These are phyloP conservation scores for Trichaptum fuscoviolaceum DNA, from an alignment of 768 basidiomycete species.

Conservation along the genomic window DNA sequence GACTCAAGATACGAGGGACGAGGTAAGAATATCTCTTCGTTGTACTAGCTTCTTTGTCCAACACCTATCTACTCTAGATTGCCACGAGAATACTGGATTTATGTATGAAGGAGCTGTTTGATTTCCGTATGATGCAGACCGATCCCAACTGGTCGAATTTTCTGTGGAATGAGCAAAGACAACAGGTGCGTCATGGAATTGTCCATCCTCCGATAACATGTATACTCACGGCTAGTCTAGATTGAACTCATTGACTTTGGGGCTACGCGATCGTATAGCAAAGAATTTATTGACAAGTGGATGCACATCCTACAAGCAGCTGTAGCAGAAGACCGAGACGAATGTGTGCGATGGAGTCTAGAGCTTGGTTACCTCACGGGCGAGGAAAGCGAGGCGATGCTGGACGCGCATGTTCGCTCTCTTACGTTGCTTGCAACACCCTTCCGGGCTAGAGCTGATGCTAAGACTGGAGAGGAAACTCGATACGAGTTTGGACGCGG, in stretches of 20 bases:
- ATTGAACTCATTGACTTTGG: constrained; percentile 94
- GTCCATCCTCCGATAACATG: neutral
- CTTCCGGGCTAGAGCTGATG: constrained; percentile 58
- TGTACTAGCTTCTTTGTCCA: constrained; percentile 7
- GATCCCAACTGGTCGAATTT: constrained; percentile 99
- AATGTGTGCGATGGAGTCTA: constrained; percentile 68
- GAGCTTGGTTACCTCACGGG: constrained; percentile 89
- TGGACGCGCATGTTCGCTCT: constrained; percentile 79
- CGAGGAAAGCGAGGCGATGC: constrained; percentile 82
- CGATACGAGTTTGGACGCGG: constrained; percentile 51
- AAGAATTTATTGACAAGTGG: constrained; percentile 88
- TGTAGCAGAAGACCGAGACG: constrained; percentile 56
- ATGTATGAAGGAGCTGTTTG: constrained; percentile 86
- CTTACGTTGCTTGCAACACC: constrained; percentile 83
- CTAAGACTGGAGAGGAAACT: constrained; percentile 50
- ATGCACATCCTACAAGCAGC: constrained; percentile 78
- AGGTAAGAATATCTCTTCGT: constrained; percentile 42
- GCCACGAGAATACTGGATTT: constrained; percentile 76
- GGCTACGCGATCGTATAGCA: constrained; percentile 82
- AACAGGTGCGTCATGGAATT: constrained; percentile 40
- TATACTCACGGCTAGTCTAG: constrained; percentile 27
- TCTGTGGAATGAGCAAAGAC: constrained; percentile 68
- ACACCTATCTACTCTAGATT: constrained; percentile 48
- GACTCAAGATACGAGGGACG: constrained; percentile 60
- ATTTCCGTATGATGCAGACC: constrained; percentile 93